phyloP scores from a whole-genome alignment of 768 basidiomycete species.

The Suillus discolor region DNA sequence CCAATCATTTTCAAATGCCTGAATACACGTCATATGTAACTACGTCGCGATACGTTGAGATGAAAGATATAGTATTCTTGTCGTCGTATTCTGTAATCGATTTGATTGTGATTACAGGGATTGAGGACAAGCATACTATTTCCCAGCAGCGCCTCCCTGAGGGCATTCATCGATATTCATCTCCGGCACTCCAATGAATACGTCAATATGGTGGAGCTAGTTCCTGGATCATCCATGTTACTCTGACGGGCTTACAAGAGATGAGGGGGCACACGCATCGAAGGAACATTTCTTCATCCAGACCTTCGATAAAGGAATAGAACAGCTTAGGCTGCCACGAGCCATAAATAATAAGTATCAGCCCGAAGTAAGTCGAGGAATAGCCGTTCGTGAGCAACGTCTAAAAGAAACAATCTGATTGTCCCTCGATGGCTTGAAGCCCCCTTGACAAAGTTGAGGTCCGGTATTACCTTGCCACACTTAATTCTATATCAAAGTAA shows the following conservation, averaged over 20 bases:
- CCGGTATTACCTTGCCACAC: too few species aligned
- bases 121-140: background rate
- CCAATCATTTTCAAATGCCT: background rate
- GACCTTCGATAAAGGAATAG: slow-evolving; percentile 17
- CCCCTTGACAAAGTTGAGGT: too few species aligned
- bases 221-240: background rate
- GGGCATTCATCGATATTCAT: background rate
- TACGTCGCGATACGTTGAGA: background rate
- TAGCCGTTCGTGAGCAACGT: background rate
- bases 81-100: background rate
- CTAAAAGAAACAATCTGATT: background rate
- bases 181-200: background rate
- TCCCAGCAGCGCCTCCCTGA: background rate
- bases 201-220: background rate
- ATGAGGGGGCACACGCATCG: background rate
- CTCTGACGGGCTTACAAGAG: background rate
- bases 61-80: background rate
- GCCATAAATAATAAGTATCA: background rate
- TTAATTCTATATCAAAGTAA: too few species aligned
- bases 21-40: background rate
- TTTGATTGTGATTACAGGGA: background rate
- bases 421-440: background rate
- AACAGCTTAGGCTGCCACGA: slow-evolving; percentile 18
- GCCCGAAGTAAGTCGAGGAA: background rate
- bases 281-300: background rate